Evolutionary conservation across 2,329 filamentous ascomycete species (phyloP), one percentile per base, ranked within the genome.

Genomic region (Fusarium humuli): DNA sequence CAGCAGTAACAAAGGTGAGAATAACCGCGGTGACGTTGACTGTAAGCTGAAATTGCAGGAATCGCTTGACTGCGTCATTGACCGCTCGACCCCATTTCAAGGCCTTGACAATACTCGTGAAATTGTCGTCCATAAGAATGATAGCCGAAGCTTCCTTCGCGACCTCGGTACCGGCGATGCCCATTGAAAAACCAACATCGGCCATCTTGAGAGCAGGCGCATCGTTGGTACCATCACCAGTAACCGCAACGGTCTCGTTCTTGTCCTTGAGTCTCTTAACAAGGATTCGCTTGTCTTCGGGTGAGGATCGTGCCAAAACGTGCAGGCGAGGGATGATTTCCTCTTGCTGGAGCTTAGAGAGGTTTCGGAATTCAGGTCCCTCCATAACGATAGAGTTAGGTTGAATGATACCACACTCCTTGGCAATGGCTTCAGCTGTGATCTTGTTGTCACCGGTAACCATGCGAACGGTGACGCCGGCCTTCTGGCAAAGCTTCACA

Each of bases 11-110:
- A 75, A 98, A 97, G 1, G 94, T 96, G 57, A 97, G 85, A 20
- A 92, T 80, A 47, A 97, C 94, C 40, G 94, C 94, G 11, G 94
- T 97, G 70, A 98, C 90, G 84, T 97, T 98, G 82, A 97, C 94
- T 0, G 91, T 93, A 67, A 94, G 87, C 83, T 94, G 91, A 77
- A 92, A 92, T 78, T 92, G 89, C 54, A 93, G 83, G 79, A 93
- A 93, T 67, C 91, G 90, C 83, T 93, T 92, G 74, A 93, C 91
- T 3, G 91, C 90, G 75, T 93, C 91, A 75, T 93, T 93, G 73
- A 93, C 91, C 34, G 91, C 90, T 27, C 91, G 87, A 53, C 92
- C 92, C 92, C 92, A 95, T 73, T 92, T 91, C 72, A 94, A 84
- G 16, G 92, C 92, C 80, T 93, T 94, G 70, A 95, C 91, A 66